These are phyloP conservation scores for Grigorovia jiainica DNA, from an alignment of 805 yeast genomes.

Conservation along the genomic window DNA sequence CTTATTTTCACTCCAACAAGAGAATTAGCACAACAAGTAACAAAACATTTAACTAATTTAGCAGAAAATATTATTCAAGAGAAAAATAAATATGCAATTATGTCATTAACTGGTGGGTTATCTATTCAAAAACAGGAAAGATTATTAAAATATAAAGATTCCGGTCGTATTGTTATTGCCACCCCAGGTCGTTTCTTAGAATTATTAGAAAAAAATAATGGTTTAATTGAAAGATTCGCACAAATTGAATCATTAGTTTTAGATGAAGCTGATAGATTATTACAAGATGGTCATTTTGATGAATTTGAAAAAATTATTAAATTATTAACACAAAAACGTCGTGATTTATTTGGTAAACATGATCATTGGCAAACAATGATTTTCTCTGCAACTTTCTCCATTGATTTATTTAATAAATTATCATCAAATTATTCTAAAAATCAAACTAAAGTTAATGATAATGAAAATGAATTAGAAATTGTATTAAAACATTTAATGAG, in stretches of 20 bases:
- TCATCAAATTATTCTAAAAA: slow-evolving; percentile 30
- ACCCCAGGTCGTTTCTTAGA: slow-evolving; percentile 94
- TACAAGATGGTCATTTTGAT: slow-evolving; percentile 94
- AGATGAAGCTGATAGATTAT: slow-evolving; percentile 92
- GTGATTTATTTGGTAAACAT: slow-evolving; percentile 31
- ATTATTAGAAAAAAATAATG: slow-evolving; percentile 52
- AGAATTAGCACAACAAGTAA: slow-evolving; percentile 91
- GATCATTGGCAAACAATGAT: slow-evolving; percentile 71
- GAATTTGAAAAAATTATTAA: slow-evolving; percentile 79
- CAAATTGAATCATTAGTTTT: slow-evolving; percentile 49
- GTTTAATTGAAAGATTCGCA: slow-evolving; percentile 33
- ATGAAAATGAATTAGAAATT: slow-evolving; percentile 38
- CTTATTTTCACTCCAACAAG: slow-evolving; percentile 90
- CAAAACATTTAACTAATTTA: slow-evolving; percentile 57
- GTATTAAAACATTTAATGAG: slow-evolving; percentile 55
- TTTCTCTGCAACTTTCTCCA: slow-evolving; percentile 90
- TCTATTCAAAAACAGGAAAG: slow-evolving; percentile 91
- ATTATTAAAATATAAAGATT: slow-evolving; percentile 52
- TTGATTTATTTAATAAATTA: slow-evolving; percentile 71
- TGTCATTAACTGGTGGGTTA: slow-evolving; percentile 87
- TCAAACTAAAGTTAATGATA: slow-evolving; percentile 9
- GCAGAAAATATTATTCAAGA: slow-evolving; percentile 29
- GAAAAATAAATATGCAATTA: slow-evolving; percentile 49
- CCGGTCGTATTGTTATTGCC: slow-evolving; percentile 72
- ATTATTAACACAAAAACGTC: slow-evolving; percentile 38